These are phyloP conservation scores for Pseudodiploospora longispora DNA, from an alignment of 2,329 filamentous ascomycete species.

Conservation along the genomic window DNA sequence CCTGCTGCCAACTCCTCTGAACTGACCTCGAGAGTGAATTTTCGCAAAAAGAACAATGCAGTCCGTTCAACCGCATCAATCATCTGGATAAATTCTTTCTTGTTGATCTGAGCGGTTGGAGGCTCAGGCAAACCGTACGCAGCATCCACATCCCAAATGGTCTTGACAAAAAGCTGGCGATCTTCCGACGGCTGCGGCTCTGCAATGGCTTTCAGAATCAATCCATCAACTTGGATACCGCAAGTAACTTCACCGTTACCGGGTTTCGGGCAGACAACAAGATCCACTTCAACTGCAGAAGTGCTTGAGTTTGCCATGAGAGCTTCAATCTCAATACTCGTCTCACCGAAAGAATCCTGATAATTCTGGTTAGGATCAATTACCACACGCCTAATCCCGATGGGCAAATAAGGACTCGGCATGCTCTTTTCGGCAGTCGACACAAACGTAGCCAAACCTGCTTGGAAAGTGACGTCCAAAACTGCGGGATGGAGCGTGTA, in stretches of 20 bases:
- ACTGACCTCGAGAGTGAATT: background rate
- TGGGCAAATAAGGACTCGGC: background rate
- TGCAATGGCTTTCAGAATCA: background rate
- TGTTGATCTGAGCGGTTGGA: background rate
- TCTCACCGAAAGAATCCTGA: background rate
- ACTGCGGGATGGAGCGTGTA: background rate
- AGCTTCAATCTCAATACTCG: slow-evolving; percentile 1
- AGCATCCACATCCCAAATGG: background rate
- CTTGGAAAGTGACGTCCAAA: slow-evolving; percentile 1
- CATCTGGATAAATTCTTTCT: background rate
- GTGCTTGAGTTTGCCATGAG: background rate
- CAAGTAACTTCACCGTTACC: background rate
- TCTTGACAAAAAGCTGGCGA: background rate
- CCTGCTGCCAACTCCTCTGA: background rate
- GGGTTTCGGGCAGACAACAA: background rate
- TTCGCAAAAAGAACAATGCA: background rate
- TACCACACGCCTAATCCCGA: background rate
- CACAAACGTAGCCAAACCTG: background rate
- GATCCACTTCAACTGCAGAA: background rate
- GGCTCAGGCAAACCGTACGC: background rate
- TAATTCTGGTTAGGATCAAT: background rate
- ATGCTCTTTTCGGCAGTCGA: background rate
- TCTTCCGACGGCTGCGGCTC: background rate
- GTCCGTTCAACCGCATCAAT: slow-evolving; percentile 1
- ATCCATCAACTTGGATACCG: background rate